phyloP scores from a whole-genome alignment of 805 yeast species.

The Teunomyces barrocoloradensis region DNA sequence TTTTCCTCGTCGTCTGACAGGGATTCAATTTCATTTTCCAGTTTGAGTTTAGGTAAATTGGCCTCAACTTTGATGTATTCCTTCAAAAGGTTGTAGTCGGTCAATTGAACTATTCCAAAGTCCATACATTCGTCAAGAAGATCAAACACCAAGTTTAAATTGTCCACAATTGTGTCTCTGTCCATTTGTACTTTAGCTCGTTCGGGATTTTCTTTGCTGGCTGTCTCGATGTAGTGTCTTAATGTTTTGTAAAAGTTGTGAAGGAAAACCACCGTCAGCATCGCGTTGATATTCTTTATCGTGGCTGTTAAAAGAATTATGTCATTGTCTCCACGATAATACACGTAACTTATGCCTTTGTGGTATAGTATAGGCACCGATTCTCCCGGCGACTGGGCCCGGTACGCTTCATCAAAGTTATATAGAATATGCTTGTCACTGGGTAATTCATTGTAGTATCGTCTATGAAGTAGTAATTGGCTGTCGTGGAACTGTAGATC shows the following conservation, averaged over 20 bases:
- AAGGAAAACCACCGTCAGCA: conserved; percentile 58
- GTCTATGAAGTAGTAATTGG: conserved; percentile 33
- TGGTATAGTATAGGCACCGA: conserved; percentile 43
- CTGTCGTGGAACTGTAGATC: conserved; percentile 24
- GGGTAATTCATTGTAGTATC: conserved; percentile 32
- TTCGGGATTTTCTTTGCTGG: neutral
- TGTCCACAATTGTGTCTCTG: conserved; percentile 65
- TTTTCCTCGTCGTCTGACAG: conserved; percentile 9
- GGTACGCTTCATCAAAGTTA: conserved; percentile 23
- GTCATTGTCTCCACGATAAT: conserved; percentile 45
- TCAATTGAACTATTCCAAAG: conserved; percentile 80
- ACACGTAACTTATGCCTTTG: conserved; percentile 56
- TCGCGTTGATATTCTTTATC: conserved; percentile 49
- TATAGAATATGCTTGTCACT: conserved; percentile 19
- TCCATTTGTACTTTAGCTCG: conserved; percentile 19
- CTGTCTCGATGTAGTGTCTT: conserved; percentile 22
- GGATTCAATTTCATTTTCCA: conserved; percentile 9
- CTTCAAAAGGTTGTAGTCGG: conserved; percentile 72
- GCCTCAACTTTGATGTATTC: conserved; percentile 69
- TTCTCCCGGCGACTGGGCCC: conserved; percentile 17
- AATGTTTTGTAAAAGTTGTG: conserved; percentile 34
- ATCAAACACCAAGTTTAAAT: conserved; percentile 72
- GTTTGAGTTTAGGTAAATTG: conserved; percentile 19
- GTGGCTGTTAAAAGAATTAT: conserved; percentile 42
- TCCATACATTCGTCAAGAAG: conserved; percentile 89